Percentiles rank a stretch among this genome's conserved stretches.
phyloP scores from a whole-genome alignment of 768 basidiomycete species.

The Zangia roseola region DNA sequence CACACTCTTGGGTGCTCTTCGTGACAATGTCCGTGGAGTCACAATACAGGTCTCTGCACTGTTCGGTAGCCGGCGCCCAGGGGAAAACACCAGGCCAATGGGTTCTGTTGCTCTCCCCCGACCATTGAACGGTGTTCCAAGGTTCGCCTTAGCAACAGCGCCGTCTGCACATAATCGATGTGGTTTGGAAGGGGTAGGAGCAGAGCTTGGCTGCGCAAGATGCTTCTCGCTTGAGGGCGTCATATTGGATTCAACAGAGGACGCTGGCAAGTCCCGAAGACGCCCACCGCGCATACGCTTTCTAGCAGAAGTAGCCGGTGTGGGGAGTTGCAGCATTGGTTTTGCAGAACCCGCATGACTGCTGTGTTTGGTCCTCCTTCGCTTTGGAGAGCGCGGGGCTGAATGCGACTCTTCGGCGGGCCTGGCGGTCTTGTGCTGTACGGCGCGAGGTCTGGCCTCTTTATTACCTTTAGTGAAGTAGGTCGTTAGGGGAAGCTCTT shows the following conservation, averaged over 20 bases:
- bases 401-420: constrained; percentile 1
- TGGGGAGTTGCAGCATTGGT: constrained; percentile 19
- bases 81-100: neutral
- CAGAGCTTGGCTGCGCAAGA: constrained; percentile 2
- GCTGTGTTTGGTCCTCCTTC: constrained; percentile 14
- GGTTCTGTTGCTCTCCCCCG: constrained; percentile 1
- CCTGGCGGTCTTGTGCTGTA: constrained; percentile 3
- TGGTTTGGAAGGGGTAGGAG: neutral
- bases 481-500: constrained; percentile 33
- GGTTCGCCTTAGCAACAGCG: neutral
- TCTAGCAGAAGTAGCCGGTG: constrained; percentile 21
- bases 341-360: constrained; percentile 3
- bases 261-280: neutral
- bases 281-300: constrained; percentile 8
- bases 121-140: constrained; percentile 9
- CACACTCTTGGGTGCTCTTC: neutral
- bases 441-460: constrained; percentile 3
- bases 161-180: neutral
- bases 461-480: constrained; percentile 22
- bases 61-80: neutral
- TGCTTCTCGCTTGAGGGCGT: neutral
- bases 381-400: constrained; percentile 16
- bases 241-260: neutral
- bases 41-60: constrained; percentile 2
- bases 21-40: constrained; percentile 19